Percentiles rank a stretch among this genome's conserved stretches.
Conservation (phyloP, 192 early-diverging fungal species). For the Entomortierella lignicola region DNA sequence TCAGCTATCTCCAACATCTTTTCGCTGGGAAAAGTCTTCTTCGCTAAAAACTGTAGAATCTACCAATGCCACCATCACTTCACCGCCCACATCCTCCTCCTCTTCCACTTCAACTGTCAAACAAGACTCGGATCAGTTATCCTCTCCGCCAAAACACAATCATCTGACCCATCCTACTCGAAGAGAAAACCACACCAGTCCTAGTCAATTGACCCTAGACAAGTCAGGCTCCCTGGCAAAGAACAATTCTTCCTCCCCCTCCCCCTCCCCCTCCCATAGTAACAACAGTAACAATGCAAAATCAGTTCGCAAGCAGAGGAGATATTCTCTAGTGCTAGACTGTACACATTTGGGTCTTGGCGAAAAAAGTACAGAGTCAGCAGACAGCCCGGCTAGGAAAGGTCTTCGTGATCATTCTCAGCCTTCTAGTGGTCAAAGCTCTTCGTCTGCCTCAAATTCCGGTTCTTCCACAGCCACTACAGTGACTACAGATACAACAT, state of each 20-base stretch:
- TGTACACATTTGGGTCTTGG: conserved; percentile 49
- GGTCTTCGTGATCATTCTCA: conserved; percentile 33
- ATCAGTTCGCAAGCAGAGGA: conserved; percentile 3
- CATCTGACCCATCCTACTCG: conserved; percentile 24
- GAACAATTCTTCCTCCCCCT: no score
- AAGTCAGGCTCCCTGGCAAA: conserved; percentile 6
- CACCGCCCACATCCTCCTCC: background rate
- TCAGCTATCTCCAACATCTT: conserved; percentile 39
- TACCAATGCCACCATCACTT: background rate
- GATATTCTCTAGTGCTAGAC: conserved; percentile 39
- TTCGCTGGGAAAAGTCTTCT: conserved; percentile 42
- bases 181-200: conserved; percentile 43
- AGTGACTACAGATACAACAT: background rate
- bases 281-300: background rate
- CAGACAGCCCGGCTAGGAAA: conserved; percentile 29
- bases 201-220: conserved; percentile 25
- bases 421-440: background rate
- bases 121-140: background rate
- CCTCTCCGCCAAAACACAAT: conserved; percentile 8
- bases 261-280: no score
- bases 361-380: conserved; percentile 34
- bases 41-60: background rate
- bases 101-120: background rate
- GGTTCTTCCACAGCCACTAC: background rate
- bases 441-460: background rate